These are phyloP conservation scores for Ogataea chonburiensis DNA, from an alignment of 805 yeast genomes.

Conservation along the genomic window DNA sequence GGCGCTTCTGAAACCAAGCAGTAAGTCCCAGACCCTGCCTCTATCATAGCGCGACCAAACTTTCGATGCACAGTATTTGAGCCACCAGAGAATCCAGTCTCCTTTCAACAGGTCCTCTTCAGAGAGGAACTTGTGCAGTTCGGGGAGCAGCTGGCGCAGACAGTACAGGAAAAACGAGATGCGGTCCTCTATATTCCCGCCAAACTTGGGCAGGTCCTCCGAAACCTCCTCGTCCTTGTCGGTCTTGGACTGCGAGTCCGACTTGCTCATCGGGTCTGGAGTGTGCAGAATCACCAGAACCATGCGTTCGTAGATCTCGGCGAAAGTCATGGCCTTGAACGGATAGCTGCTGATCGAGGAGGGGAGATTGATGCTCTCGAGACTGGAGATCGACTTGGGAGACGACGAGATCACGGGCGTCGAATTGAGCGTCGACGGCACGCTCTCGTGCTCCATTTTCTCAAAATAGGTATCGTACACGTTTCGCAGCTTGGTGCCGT, in stretches of 20 bases:
- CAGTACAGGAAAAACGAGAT: slow-evolving; percentile 66
- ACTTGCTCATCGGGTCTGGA: slow-evolving; percentile 46
- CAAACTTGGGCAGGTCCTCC: slow-evolving; percentile 33
- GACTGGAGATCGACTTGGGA: slow-evolving; percentile 28
- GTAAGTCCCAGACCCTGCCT: slow-evolving; percentile 85
- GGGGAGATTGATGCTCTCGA: slow-evolving; percentile 21
- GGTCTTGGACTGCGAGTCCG: slow-evolving; percentile 18
- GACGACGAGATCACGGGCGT: slow-evolving; percentile 27
- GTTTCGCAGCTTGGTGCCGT: slow-evolving; percentile 37
- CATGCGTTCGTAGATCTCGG: slow-evolving; percentile 71
- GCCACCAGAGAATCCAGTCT: slow-evolving; percentile 95
- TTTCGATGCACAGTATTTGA: slow-evolving; percentile 85
- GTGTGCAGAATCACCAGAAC: slow-evolving; percentile 73
- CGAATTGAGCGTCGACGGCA: slow-evolving; percentile 24
- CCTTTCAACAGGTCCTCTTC: slow-evolving; percentile 80
- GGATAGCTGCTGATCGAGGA: slow-evolving; percentile 20
- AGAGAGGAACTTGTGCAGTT: slow-evolving; percentile 67
- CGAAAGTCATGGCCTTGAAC: slow-evolving; percentile 49
- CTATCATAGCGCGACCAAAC: slow-evolving; percentile 79
- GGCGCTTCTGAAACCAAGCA: slow-evolving; percentile 70
- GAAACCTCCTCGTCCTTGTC: slow-evolving; percentile 13
- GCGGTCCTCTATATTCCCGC: slow-evolving; percentile 65
- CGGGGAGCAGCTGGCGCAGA: slow-evolving; percentile 67
- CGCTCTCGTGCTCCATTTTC: slow-evolving; percentile 23
- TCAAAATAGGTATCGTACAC: slow-evolving; percentile 35